Evolutionary conservation across 75 land plant genomes (phyloP).

Genomic region (Isoetes taiwanensis): DNA sequence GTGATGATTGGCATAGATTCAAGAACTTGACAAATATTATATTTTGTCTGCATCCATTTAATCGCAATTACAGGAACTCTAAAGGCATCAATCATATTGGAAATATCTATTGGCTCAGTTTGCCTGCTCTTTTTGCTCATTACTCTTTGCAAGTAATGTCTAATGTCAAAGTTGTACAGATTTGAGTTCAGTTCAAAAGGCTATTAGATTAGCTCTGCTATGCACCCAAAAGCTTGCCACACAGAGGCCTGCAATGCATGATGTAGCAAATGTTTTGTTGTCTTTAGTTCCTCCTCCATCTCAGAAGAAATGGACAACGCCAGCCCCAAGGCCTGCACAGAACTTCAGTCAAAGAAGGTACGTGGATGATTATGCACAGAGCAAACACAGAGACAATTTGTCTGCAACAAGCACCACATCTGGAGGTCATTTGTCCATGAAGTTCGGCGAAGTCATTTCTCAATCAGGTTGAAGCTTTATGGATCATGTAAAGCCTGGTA

Average conservation of each 20-base stretch:
- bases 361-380: background rate
- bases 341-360: background rate
- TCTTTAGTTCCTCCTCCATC: background rate
- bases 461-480: too few relatives aligned
- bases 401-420: background rate
- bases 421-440: conserved; percentile 6
- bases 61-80: too few relatives aligned
- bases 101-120: too few relatives aligned
- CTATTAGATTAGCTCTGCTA: background rate
- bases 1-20: too few relatives aligned
- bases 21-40: too few relatives aligned
- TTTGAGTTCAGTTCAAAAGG: background rate
- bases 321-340: background rate
- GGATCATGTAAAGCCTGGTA: too few relatives aligned
- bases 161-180: too few relatives aligned
- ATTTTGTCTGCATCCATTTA: too few relatives aligned
- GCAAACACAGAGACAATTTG: background rate
- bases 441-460: conserved; percentile 7
- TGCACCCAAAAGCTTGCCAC: background rate
- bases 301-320: background rate
- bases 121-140: too few relatives aligned
- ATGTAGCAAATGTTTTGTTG: background rate
- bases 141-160: too few relatives aligned
- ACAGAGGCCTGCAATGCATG: conserved; percentile 4
- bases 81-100: too few relatives aligned